Evolutionary conservation across 1,284 basidiomycete genomes (phyloP).

Genomic region (Marasmius oreades): DNA sequence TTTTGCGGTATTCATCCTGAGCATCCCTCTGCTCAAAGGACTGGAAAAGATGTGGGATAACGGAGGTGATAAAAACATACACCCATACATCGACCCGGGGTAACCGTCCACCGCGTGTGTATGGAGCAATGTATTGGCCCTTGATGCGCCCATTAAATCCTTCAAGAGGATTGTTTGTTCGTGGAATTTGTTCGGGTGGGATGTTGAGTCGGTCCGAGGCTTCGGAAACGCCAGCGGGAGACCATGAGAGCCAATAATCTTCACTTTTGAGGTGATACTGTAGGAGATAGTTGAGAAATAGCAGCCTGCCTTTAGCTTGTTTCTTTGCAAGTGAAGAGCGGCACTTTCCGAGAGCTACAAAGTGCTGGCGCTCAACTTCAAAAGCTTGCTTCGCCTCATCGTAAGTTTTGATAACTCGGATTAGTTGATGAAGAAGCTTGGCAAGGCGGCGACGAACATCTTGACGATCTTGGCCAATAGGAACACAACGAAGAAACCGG

Average conservation of each 20-base stretch:
- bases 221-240: conserved; percentile 17
- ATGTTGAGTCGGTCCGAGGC: conserved; percentile 15
- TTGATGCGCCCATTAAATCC: conserved; percentile 22
- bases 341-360: conserved; percentile 7
- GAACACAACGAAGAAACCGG: no score
- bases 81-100: conserved; percentile 12
- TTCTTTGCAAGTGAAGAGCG: conserved; percentile 5
- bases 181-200: conserved; percentile 13
- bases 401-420: conserved; percentile 21
- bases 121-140: conserved; percentile 1
- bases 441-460: no score
- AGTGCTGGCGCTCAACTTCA: conserved; percentile 18
- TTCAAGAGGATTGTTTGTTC: conserved; percentile 25
- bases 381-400: conserved; percentile 15
- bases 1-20: background rate
- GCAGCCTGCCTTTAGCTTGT: conserved; percentile 17
- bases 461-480: no score
- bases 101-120: conserved; percentile 6
- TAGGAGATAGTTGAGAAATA: no score
- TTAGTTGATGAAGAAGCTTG: no score
- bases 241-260: conserved; percentile 25
- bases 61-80: background rate
- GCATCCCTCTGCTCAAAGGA: background rate
- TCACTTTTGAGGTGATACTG: no score
- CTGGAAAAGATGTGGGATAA: conserved; percentile 9